A percentile compares a stretch with the other conserved stretches of the same genome.
Conservation (phyloP, 2,329 filamentous ascomycete species). For the Cladorrhinum sp. region DNA sequence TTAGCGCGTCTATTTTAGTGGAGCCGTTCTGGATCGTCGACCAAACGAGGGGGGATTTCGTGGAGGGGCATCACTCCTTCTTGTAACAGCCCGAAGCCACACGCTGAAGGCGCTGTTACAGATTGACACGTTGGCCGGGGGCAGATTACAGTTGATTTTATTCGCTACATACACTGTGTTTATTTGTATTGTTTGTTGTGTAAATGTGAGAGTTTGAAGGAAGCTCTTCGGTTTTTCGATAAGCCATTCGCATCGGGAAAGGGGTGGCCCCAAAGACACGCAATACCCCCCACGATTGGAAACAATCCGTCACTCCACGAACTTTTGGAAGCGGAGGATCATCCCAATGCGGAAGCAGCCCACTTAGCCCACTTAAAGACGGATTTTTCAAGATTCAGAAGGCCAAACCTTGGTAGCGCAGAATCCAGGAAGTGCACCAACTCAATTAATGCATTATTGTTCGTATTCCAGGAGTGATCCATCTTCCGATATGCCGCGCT, state of each 20-base stretch:
- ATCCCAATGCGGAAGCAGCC: not conserved
- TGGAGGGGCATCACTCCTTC: slow-evolving; percentile 1
- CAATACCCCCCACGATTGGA: not conserved
- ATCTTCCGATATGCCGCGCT: not conserved
- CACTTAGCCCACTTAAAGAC: not conserved
- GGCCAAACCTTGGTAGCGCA: not conserved
- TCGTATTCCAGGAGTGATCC: not conserved
- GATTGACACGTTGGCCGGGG: slow-evolving; percentile 4
- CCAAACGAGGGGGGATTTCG: not conserved
- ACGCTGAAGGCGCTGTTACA: not conserved
- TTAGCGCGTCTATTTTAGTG: slow-evolving; percentile 18
- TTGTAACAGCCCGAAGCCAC: not conserved
- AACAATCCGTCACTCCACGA: not conserved
- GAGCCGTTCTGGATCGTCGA: slow-evolving; percentile 7
- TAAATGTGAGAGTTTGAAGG: not conserved
- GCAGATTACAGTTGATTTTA: not conserved
- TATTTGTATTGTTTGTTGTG: not conserved
- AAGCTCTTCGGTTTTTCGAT: not conserved
- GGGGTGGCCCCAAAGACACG: not conserved
- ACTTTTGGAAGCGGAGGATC: not conserved
- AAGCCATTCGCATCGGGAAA: slow-evolving; percentile 2
- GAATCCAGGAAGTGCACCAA: not conserved
- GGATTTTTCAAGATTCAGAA: not conserved
- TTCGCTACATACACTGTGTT: not conserved
- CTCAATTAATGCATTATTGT: not conserved